phyloP scores from a whole-genome alignment of 345 rosid species.

The Psidium friedrichsthalianum region DNA sequence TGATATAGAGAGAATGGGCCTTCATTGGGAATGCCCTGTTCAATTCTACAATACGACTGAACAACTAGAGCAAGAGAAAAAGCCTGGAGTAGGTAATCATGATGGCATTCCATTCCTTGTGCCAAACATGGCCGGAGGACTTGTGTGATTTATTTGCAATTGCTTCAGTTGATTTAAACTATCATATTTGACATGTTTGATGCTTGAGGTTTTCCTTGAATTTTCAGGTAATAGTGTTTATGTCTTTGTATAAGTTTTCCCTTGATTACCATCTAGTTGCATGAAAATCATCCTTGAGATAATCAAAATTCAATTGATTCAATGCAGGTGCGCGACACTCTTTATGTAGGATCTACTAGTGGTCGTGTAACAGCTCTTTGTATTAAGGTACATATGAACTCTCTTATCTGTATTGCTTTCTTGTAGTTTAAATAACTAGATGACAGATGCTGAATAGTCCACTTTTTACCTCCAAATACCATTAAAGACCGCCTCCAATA shows the following conservation, averaged over 20 bases:
- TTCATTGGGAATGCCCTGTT: neutral
- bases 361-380: constrained; percentile 78
- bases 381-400: constrained; percentile 34
- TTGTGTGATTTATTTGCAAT: neutral
- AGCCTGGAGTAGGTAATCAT: neutral
- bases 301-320: neutral
- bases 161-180: neutral
- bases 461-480: neutral
- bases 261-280: neutral
- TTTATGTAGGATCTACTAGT: constrained; percentile 78
- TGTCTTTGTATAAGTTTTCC: neutral
- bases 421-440: neutral
- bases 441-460: neutral
- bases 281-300: neutral
- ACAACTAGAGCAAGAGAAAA: neutral
- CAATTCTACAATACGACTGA: neutral
- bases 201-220: neutral
- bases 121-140: neutral
- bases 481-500: neutral
- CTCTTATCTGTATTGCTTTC: neutral
- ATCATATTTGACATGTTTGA: neutral
- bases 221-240: neutral
- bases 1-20: neutral
- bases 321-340: constrained; percentile 31
- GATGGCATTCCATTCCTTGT: neutral